Evolutionary conservation across 306 rosid genomes (phyloP).

Genomic region (barrel medic (Medicago truncatula)): MtrunA17r5.0-ANR NC_053046.1:13028001-13028500

Average conservation of each 20-base stretch:
- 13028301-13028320: conserved; percentile 35
- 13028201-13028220: conserved; percentile 46
- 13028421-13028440: too few species aligned
- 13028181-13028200: conserved; percentile 40
- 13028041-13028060: too few species aligned
- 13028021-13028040: too few species aligned
- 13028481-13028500: too few species aligned
- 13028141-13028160: conserved; percentile 46
- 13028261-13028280: conserved; percentile 51
- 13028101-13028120: too few species aligned
- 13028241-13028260: conserved; percentile 58
- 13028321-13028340: conserved; percentile 36
- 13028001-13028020: too few species aligned
- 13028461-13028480: not conserved
- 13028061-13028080: conserved; percentile 6
- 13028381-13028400: conserved; percentile 17
- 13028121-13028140: conserved; percentile 13
- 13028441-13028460: not conserved
- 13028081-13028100: conserved; percentile 23
- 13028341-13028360: conserved; percentile 29
- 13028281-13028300: conserved; percentile 46
- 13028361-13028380: conserved; percentile 39
- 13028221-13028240: conserved; percentile 22
- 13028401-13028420: conserved; percentile 22
- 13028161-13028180: conserved; percentile 42